These are phyloP conservation scores for Elaeis oleifera DNA, from an alignment of 202 grass and related monocot species.

Conservation along the genomic window DNA sequence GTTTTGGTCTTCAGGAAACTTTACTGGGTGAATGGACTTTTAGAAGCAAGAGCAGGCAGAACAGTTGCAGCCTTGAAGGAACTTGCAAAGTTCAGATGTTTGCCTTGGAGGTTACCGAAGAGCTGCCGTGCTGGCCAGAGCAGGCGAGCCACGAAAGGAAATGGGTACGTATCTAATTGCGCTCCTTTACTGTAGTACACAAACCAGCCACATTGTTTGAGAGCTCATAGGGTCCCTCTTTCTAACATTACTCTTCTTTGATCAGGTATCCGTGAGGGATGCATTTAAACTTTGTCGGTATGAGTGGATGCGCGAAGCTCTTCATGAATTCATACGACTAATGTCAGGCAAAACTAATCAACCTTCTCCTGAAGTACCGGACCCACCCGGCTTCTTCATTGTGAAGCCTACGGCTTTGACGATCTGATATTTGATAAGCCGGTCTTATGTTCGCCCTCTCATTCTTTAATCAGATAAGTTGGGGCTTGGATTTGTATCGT, in stretches of 20 bases:
- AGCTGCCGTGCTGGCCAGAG: slow-evolving; percentile 62
- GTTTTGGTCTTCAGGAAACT: slow-evolving; percentile 28
- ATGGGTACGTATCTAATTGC: slow-evolving; percentile 43
- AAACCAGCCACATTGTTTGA: neutral
- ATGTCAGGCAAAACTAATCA: neutral
- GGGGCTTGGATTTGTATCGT: too few species aligned
- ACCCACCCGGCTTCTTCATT: neutral
- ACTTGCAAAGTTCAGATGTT: slow-evolving; percentile 65
- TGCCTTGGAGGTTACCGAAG: slow-evolving; percentile 58
- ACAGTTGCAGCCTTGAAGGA: slow-evolving; percentile 33
- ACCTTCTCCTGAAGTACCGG: neutral
- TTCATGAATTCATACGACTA: slow-evolving; percentile 33
- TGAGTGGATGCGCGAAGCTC: slow-evolving; percentile 64
- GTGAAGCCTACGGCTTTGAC: neutral
- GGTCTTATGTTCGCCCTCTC: too few species aligned
- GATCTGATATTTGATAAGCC: too few species aligned
- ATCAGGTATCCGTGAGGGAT: slow-evolving; percentile 38
- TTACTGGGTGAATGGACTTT: slow-evolving; percentile 63
- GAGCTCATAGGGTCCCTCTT: neutral
- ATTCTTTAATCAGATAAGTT: too few species aligned
- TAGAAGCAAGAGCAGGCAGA: slow-evolving; percentile 64
- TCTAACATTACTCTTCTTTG: slow-evolving; percentile 9
- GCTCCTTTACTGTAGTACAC: neutral
- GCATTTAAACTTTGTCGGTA: slow-evolving; percentile 48
- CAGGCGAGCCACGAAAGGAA: slow-evolving; percentile 46